Percentiles rank a stretch among this genome's conserved stretches.
phyloP scores from a whole-genome alignment of 2,329 filamentous ascomycete species.

The Furcasterigmium furcatum region DNA sequence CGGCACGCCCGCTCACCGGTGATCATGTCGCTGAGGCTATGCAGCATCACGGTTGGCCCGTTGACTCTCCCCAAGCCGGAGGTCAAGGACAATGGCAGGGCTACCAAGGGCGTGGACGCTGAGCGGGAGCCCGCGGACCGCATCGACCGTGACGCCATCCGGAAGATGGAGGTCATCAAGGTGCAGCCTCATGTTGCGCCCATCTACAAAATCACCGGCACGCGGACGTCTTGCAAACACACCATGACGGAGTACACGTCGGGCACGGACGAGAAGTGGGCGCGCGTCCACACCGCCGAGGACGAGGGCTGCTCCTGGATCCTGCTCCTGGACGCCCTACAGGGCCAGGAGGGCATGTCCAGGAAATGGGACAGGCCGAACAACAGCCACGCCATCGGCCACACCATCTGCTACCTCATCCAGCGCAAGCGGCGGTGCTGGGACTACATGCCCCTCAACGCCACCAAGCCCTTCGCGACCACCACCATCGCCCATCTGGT shows the following conservation, averaged over 20 bases:
- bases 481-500: slow-evolving; percentile 31
- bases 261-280: slow-evolving; percentile 5
- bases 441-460: slow-evolving; percentile 10
- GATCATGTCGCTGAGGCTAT: background rate
- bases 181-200: background rate
- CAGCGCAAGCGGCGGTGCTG: slow-evolving; percentile 10
- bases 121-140: background rate
- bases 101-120: background rate
- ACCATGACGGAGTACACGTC: slow-evolving; percentile 7
- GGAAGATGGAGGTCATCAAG: slow-evolving; percentile 8
- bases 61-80: background rate
- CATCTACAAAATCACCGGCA: slow-evolving; percentile 6
- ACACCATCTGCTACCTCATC: slow-evolving; percentile 6
- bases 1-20: background rate
- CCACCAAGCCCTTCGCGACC: slow-evolving; percentile 27
- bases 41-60: background rate
- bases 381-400: background rate
- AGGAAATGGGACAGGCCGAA: slow-evolving; percentile 6
- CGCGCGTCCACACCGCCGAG: slow-evolving; percentile 8
- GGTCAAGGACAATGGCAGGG: background rate
- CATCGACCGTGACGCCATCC: background rate
- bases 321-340: slow-evolving; percentile 8
- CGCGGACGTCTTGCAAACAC: slow-evolving; percentile 1
- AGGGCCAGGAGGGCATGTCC: slow-evolving; percentile 10
- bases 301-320: slow-evolving; percentile 8